Base-by-base conservation (phyloP, 139 green algal species). In the Chlorella sp. region DNA sequence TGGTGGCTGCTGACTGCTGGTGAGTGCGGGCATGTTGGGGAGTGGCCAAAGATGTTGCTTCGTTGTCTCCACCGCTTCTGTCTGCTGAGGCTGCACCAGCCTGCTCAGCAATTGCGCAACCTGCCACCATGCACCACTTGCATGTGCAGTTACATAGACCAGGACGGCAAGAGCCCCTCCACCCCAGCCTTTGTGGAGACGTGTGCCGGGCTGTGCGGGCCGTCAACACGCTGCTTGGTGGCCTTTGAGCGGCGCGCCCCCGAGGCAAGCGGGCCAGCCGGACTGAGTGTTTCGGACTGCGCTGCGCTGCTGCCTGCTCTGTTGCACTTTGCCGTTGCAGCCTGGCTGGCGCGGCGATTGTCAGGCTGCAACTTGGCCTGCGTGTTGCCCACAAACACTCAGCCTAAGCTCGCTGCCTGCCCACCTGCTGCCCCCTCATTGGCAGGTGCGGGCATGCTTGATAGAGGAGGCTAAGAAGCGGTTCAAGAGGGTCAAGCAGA, bases 71-170 rank as follows among this genome's bases (percentile, higher is more conserved):
- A n/a, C 51, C 21, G 12, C 51, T 23, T 2, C 11, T 60, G 11
- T 60, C 51, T 60, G 12, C 51, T 60, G 51, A 60, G 44, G 7
- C 44, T 16, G 44, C 44, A 51, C 44, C 44, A 9, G 9, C 44
- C 44, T 51, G 44, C 44, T 51, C 44, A 51, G 9, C 44, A 16
- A 9, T 51, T 51, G 44, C 44, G 44, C 44, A 6, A 6, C 44
- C 44, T 51, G 44, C 44, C 9, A 9, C 7, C 44, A 51, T 9
- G 44, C 44, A 51, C 9, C 51, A 60, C 51, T 23, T 2, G 12
- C 51, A 60, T 21, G 7, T 90, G 86, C 47, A 90, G 88, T 44
- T 91, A 91, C 51, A 56, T 91, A 15, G 88, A 91, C 47, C 51
- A 56, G 41, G 74, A 89, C 32, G 75, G 81, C n/a, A 44, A 70